phyloP scores from a whole-genome alignment of 768 basidiomycete species.

The Auricularia heimuer region DNA sequence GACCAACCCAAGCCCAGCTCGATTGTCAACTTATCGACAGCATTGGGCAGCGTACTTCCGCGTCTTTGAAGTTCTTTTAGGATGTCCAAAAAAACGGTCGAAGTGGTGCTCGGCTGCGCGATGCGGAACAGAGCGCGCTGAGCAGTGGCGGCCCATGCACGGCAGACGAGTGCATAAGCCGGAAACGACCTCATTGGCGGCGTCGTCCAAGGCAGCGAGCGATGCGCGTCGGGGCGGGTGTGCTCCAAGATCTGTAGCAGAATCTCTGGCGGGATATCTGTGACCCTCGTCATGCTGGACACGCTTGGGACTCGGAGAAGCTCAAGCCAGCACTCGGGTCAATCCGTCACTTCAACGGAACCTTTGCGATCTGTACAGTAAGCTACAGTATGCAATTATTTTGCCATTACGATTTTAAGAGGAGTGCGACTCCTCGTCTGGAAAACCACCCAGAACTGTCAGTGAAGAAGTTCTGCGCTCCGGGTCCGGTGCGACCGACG shows the following conservation, averaged over 20 bases:
- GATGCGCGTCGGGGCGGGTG: background rate
- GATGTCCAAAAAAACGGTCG: background rate
- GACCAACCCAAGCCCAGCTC: background rate
- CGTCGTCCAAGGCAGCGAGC: background rate
- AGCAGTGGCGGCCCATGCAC: background rate
- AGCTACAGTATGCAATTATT: too few species aligned
- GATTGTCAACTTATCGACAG: background rate
- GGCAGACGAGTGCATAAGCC: background rate
- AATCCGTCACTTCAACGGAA: too few species aligned
- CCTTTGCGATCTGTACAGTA: too few species aligned
- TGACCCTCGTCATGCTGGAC: background rate
- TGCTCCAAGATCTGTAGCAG: background rate
- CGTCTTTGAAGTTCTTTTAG: background rate
- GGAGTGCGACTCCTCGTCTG: too few species aligned
- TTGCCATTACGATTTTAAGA: too few species aligned
- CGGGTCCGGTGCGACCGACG: too few species aligned
- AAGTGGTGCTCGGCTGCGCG: background rate
- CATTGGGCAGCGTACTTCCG: background rate
- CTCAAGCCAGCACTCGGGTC: too few species aligned
- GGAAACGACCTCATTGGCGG: background rate
- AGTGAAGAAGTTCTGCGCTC: too few species aligned
- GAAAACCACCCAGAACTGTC: too few species aligned
- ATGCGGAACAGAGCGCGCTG: background rate
- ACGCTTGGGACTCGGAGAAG: too few species aligned
- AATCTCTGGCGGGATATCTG: background rate